These are phyloP conservation scores for Euryodendron excelsum DNA, from an alignment of 148 eudicot genomes.

Conservation along the genomic window DNA sequence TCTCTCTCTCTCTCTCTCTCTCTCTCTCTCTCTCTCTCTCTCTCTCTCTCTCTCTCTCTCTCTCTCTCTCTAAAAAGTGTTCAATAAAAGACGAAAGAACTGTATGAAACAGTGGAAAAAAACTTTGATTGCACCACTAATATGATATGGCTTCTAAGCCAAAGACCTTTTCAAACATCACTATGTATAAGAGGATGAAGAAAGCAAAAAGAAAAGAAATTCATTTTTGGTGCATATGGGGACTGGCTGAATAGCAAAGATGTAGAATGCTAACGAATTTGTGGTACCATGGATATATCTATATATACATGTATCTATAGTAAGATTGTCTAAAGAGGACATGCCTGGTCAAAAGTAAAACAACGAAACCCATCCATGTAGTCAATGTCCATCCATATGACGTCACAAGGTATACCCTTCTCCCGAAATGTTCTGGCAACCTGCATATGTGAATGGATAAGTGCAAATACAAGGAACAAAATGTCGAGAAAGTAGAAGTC, in stretches of 20 bases:
- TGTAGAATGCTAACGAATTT: background rate
- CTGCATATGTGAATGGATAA: conserved; percentile 37
- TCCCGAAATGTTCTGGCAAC: conserved; percentile 77
- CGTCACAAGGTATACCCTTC: conserved; percentile 92
- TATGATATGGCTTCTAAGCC: background rate
- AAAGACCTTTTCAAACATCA: background rate
- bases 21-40: no score
- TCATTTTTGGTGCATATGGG: background rate
- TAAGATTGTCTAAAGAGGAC: background rate
- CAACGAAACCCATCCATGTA: conserved; percentile 54
- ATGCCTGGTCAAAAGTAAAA: conserved; percentile 18
- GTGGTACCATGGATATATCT: background rate
- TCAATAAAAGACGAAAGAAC: background rate
- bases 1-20: no score
- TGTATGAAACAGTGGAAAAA: background rate
- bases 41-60: background rate
- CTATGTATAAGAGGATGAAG: background rate
- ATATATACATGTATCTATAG: background rate
- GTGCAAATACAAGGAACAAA: conserved; percentile 1
- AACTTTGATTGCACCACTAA: background rate
- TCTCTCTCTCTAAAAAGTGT: background rate
- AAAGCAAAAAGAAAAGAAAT: background rate
- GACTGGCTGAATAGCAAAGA: background rate
- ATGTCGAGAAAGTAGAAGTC: background rate
- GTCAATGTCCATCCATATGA: conserved; percentile 98